phyloP scores from a whole-genome alignment of 164 flowering plant species.

The Hamamelis virginiana region DNA sequence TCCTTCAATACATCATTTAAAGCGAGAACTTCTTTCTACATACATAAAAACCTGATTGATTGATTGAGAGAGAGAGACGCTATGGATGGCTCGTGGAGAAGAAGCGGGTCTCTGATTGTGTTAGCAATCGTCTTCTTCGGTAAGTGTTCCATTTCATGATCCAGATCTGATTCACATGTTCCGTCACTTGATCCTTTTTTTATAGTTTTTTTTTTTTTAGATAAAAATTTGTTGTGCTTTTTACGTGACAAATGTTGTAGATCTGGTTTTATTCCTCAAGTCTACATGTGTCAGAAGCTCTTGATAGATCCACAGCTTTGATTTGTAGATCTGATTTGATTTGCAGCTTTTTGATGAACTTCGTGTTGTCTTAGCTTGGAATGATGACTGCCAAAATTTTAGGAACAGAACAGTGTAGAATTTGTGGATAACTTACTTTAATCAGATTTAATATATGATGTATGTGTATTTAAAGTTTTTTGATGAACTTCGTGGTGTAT shows the following conservation, averaged over 20 bases:
- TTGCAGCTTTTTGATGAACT: too few relatives aligned
- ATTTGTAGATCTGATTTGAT: not conserved
- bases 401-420: too few relatives aligned
- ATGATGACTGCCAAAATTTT: too few relatives aligned
- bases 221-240: not conserved
- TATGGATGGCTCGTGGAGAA: slow-evolving; percentile 53
- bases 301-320: too few relatives aligned
- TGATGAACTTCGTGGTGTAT: too few relatives aligned
- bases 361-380: too few relatives aligned
- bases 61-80: too few relatives aligned
- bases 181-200: not conserved
- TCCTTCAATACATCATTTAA: not conserved
- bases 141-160: slow-evolving; percentile 16
- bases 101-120: slow-evolving; percentile 40
- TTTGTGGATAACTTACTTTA: too few relatives aligned
- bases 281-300: too few relatives aligned
- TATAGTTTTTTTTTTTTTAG: not conserved
- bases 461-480: too few relatives aligned
- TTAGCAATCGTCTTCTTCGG: slow-evolving; percentile 44
- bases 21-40: too few relatives aligned
- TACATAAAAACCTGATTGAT: not conserved
- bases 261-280: slow-evolving; percentile 4
- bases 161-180: slow-evolving; percentile 1
- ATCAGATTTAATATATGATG: too few relatives aligned
- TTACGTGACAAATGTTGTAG: slow-evolving; percentile 1